A percentile compares a stretch with the other conserved stretches of the same genome.
Evolutionary conservation across 192 early-diverging fungal genomes (phyloP).

Genomic region (Linnemannia schmuckeri): DNA sequence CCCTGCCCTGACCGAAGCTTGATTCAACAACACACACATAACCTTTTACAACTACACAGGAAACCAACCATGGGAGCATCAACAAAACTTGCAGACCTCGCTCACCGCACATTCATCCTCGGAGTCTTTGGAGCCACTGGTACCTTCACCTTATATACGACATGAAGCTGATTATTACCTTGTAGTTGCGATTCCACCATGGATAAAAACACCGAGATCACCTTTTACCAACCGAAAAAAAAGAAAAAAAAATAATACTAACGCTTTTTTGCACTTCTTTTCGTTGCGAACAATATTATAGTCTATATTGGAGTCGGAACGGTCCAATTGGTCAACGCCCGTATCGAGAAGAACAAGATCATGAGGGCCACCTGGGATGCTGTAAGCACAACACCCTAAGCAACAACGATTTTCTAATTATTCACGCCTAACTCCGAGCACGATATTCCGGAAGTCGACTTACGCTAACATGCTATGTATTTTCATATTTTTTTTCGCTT

Average conservation of each 20-base stretch:
- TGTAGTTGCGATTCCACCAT: too few species aligned
- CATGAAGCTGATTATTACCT: too few species aligned
- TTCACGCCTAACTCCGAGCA: neutral
- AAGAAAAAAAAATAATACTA: neutral
- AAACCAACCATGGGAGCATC: conserved; percentile 24
- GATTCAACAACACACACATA: neutral
- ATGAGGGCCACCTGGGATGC: conserved; percentile 52
- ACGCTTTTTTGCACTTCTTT: neutral
- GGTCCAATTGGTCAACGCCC: conserved; percentile 52
- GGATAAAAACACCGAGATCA: too few species aligned
- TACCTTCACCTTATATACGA: neutral
- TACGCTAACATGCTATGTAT: neutral
- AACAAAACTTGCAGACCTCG: conserved; percentile 49
- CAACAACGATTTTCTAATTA: too few species aligned
- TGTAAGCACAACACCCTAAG: conserved; percentile 3
- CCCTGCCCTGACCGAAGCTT: neutral
- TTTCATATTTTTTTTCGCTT: neutral
- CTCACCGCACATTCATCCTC: conserved; percentile 45
- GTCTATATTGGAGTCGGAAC: conserved; percentile 55
- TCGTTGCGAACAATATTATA: neutral
- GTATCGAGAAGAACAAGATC: conserved; percentile 55
- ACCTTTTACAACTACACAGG: neutral
- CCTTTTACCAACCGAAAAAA: too few species aligned
- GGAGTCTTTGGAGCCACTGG: conserved; percentile 52
- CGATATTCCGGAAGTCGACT: neutral